Evolutionary conservation across 2,329 filamentous ascomycete species (phyloP).

Genomic region (Penicillium frequentans): DNA sequence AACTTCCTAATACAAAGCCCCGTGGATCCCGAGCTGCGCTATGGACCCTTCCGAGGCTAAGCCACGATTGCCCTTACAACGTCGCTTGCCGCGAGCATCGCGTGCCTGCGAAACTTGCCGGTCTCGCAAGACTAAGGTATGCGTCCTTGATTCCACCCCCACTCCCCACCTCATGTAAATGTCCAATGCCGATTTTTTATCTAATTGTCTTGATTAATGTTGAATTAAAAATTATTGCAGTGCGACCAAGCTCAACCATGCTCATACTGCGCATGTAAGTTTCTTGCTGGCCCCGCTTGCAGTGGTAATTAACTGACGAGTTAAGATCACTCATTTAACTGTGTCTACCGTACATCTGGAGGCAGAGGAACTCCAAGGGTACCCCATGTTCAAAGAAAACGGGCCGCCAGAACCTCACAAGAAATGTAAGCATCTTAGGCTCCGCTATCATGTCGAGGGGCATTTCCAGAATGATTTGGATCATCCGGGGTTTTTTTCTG

Average conservation of each 20-base stretch:
- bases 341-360: not conserved
- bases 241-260: constrained; percentile 1
- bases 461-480: not conserved
- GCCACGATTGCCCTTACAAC: constrained; percentile 6
- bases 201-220: not conserved
- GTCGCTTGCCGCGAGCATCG: constrained; percentile 17
- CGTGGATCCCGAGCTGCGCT: not conserved
- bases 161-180: not conserved
- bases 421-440: not conserved
- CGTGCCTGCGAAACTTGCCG: constrained; percentile 27
- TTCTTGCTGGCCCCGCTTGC: not conserved
- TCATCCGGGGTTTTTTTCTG: not conserved
- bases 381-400: not conserved
- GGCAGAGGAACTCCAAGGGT: constrained; percentile 5
- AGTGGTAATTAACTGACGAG: not conserved
- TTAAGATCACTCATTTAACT: not conserved
- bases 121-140: constrained; percentile 24
- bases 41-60: not conserved
- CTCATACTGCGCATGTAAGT: not conserved
- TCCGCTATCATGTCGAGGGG: not conserved
- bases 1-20: not conserved
- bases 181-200: not conserved
- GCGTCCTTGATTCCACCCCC: not conserved
- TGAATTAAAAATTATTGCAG: not conserved
- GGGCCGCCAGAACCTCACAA: not conserved